These are phyloP conservation scores for Abrus precatorius DNA, from an alignment of 306 rosid species.

Conservation along the genomic window DNA sequence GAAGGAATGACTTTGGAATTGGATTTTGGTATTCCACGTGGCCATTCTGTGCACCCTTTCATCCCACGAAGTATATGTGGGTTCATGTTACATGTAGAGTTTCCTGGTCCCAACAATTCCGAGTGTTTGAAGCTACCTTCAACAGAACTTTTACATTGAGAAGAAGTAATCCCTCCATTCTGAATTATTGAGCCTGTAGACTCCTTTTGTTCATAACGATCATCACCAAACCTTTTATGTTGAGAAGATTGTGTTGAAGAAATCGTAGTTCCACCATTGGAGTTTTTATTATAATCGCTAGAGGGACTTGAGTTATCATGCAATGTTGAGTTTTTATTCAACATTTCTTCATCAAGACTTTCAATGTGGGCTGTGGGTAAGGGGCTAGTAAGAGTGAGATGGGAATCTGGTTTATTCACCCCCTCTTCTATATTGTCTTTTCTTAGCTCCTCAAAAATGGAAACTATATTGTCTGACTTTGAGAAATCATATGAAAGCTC, in stretches of 20 bases:
- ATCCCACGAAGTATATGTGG: slow-evolving; percentile 60
- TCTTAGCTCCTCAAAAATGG: not conserved
- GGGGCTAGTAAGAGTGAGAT: not conserved
- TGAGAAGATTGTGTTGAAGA: slow-evolving; percentile 11
- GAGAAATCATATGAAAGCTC: slow-evolving; percentile 30
- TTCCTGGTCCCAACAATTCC: slow-evolving; percentile 31
- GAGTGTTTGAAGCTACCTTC: slow-evolving; percentile 30
- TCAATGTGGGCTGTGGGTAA: not conserved
- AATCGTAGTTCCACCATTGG: not conserved
- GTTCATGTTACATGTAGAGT: slow-evolving; percentile 42
- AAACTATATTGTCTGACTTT: not conserved
- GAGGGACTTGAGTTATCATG: not conserved
- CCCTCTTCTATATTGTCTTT: not conserved
- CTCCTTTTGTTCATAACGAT: not conserved
- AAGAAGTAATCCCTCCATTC: not conserved
- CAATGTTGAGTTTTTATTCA: not conserved
- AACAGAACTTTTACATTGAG: slow-evolving; percentile 12
- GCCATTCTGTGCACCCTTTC: slow-evolving; percentile 70
- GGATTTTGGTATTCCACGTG: slow-evolving; percentile 49
- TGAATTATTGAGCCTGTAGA: slow-evolving; percentile 37
- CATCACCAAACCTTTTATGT: not conserved
- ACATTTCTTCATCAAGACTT: slow-evolving; percentile 17
- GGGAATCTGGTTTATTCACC: not conserved
- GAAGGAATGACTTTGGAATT: slow-evolving; percentile 46
- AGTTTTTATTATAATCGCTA: slow-evolving; percentile 8